Evolutionary conservation across 1,284 basidiomycete species (phyloP).

Genomic region (Naganishia liquefaciens): DNA sequence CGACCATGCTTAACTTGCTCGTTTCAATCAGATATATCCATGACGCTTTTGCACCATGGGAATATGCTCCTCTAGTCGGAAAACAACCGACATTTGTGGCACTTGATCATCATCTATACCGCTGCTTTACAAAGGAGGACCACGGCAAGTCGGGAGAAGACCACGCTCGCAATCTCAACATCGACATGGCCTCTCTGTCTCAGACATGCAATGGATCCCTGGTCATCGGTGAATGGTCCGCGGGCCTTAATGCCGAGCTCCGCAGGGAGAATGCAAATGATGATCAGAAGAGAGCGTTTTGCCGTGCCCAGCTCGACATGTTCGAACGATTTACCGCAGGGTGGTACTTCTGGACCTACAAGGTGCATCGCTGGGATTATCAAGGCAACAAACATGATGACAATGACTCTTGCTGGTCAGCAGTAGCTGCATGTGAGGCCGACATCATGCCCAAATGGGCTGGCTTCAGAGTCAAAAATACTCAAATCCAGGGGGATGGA

Average conservation of each 20-base stretch:
- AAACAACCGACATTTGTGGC: constrained; percentile 59
- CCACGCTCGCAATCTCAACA: constrained; percentile 56
- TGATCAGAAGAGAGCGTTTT: constrained; percentile 60
- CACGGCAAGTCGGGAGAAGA: constrained; percentile 61
- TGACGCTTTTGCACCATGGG: constrained; percentile 74
- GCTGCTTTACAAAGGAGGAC: constrained; percentile 64
- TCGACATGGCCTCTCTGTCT: constrained; percentile 50
- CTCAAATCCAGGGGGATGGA: constrained; percentile 35
- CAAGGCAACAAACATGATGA: constrained; percentile 59
- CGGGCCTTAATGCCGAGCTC: constrained; percentile 66
- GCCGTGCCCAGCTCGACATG: constrained; percentile 67
- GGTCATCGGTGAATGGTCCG: constrained; percentile 83
- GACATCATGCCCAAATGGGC: constrained; percentile 64
- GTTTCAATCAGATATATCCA: constrained; percentile 60
- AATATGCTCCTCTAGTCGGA: constrained; percentile 64
- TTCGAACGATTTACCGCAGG: constrained; percentile 71
- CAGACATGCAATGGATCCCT: constrained; percentile 62
- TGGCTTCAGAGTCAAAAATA: constrained; percentile 47
- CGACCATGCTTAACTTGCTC: constrained; percentile 8
- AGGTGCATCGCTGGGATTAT: constrained; percentile 44
- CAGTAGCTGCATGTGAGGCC: constrained; percentile 66
- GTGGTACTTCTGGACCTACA: constrained; percentile 87
- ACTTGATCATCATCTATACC: constrained; percentile 82
- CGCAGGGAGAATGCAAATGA: constrained; percentile 56
- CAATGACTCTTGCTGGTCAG: constrained; percentile 76